Percentiles rank a stretch among this genome's conserved stretches.
Conservation (phyloP, 164 flowering plant species). For the grape (Vitis vinifera) region DNA sequence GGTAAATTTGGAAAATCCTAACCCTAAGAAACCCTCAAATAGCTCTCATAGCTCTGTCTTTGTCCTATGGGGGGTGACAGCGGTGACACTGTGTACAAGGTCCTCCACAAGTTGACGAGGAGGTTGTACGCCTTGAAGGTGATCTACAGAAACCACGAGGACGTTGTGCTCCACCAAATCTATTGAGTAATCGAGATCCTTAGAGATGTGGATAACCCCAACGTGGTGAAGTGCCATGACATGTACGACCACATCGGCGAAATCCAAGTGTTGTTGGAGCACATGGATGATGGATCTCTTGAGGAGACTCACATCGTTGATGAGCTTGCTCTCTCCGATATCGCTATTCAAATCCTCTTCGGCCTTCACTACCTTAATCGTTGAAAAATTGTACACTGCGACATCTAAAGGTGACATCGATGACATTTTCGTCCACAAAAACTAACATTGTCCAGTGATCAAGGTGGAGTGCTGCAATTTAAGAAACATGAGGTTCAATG, state of each 20-base stretch:
- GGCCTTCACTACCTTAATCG: constrained; percentile 70
- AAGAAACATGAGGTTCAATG: no score
- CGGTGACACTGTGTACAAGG: constrained; percentile 91
- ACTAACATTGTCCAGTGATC: no score
- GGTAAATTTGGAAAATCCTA: no score
- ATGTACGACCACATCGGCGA: constrained; percentile 77
- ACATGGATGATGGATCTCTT: constrained; percentile 81
- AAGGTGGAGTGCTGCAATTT: no score
- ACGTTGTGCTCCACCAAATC: constrained; percentile 77
- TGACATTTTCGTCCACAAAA: no score
- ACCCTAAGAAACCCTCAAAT: no score
- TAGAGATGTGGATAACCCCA: constrained; percentile 60
- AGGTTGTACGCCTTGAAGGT: constrained; percentile 75
- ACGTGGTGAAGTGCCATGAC: constrained; percentile 77
- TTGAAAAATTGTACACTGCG: constrained; percentile 70
- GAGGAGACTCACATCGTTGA: constrained; percentile 47
- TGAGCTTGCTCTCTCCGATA: constrained; percentile 50
- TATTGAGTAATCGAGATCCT: constrained; percentile 82
- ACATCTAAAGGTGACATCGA: constrained; percentile 23
- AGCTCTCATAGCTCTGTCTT: no score
- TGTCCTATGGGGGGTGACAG: constrained; percentile 33
- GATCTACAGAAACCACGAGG: constrained; percentile 82
- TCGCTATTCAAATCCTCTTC: constrained; percentile 54
- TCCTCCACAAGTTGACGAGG: constrained; percentile 53
- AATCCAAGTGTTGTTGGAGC: constrained; percentile 79